Base-by-base conservation (phyloP, 768 basidiomycete species). In the Crepidotus variabilis region DNA sequence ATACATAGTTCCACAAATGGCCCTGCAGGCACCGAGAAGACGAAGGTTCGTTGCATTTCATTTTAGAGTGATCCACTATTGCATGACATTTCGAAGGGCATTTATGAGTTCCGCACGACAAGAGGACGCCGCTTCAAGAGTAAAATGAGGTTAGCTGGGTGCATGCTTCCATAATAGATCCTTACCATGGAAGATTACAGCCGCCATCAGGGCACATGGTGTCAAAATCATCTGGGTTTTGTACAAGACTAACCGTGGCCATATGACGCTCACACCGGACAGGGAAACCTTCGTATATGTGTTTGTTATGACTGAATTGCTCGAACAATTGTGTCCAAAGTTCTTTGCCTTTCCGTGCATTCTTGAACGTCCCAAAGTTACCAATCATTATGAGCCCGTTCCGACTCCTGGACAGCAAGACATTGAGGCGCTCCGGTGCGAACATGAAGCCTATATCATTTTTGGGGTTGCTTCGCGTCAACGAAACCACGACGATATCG, bases 391-490 rank as follows among this genome's bases (percentile, higher is more conserved):
- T 83, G 16, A 87, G 69, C 0, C 77, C 84, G 61, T 88, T 70
- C 0, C 87, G 79, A 13, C 87, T 84, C 13, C 88, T 81, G 2
- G 87, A 89, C 14, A 90, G 71, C 0, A 90, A 72, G 6, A 90
- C 87, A 52, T 87, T 90, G 21, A 89, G 71, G 20, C 87, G 81
- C 66, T 89, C 85, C 0, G 84, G 80, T 2, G 87, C 76, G 33
- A 69, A 79, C 86, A 90, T 87, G 70, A 90, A 89, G 0, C 88
- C 87, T 21, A 89, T 88, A 55, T 83, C 79, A 50, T 76, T 63
- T 0, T 67, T 55, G 0, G 70, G 5, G 56, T 90, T 88, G 59
- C 85, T 87, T 49, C 87, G 69, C 0, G 84, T 86, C 32, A 90
- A 66, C 10, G 79, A 82, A 5, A 77, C 74, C 33, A 90, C 70